phyloP scores from a whole-genome alignment of 176 grass and related monocot species.

The Eleusine indica region DNA sequence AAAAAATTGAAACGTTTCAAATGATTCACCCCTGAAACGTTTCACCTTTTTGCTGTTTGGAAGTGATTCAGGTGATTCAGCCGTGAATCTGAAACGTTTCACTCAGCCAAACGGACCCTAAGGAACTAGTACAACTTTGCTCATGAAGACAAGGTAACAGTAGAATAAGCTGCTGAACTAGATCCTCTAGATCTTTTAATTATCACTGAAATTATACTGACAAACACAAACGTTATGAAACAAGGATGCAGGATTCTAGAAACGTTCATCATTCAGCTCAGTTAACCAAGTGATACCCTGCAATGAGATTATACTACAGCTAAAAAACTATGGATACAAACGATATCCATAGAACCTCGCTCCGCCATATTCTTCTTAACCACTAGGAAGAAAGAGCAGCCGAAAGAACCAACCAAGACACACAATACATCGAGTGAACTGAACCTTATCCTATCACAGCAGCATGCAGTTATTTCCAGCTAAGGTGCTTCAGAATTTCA shows the following conservation, averaged over 20 bases:
- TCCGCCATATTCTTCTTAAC: neutral
- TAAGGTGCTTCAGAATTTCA: neutral
- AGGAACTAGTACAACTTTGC: neutral
- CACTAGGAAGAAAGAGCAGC: constrained; percentile 7
- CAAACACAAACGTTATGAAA: neutral
- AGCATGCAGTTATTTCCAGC: neutral
- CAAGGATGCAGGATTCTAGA: neutral
- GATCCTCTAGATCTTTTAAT: neutral
- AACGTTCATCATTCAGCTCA: neutral
- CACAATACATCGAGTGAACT: neutral
- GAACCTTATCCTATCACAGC: neutral
- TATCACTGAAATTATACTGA: neutral
- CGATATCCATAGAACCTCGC: neutral
- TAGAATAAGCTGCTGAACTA: neutral
- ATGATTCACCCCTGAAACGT: too few species aligned
- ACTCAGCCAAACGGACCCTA: too few species aligned
- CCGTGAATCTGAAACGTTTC: too few species aligned
- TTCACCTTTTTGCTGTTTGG: too few species aligned
- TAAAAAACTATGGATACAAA: neutral
- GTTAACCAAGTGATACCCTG: neutral
- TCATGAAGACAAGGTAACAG: neutral
- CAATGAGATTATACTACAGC: neutral
- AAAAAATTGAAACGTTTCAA: too few species aligned
- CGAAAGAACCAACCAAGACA: neutral
- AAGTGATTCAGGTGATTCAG: too few species aligned